Percentiles rank a stretch among this genome's conserved stretches.
Evolutionary conservation across 2,329 filamentous ascomycete species (phyloP).

Genomic region (Emergomyces orientalis): DNA sequence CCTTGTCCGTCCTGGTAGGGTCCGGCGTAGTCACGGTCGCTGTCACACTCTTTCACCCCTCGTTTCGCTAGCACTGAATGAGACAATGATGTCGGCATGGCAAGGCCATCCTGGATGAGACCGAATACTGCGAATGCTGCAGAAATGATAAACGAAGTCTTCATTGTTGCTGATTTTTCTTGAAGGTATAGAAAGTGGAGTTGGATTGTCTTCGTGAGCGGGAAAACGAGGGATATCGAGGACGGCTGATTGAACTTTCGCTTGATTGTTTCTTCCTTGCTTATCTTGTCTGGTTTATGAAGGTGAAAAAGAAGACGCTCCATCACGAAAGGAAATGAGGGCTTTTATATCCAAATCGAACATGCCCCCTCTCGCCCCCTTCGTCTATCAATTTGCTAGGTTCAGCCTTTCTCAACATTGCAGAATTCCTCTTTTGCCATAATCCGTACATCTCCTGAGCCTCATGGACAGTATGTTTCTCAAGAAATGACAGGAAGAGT

Average conservation of each 20-base stretch:
- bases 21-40: not conserved
- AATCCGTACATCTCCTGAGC: not conserved
- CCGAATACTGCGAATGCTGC: not conserved
- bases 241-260: not conserved
- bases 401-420: not conserved
- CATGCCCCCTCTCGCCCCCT: not conserved
- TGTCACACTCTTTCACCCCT: conserved; percentile 1
- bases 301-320: not conserved
- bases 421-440: not conserved
- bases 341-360: not conserved
- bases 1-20: conserved; percentile 4
- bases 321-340: not conserved
- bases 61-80: not conserved
- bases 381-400: not conserved
- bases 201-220: not conserved
- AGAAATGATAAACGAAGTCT: not conserved
- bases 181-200: not conserved
- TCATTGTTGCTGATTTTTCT: not conserved
- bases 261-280: not conserved
- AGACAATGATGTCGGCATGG: not conserved
- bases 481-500: not conserved
- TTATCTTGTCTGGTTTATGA: not conserved
- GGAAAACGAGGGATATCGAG: not conserved
- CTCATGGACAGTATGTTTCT: not conserved
- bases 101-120: not conserved